Conservation (phyloP, 2,329 filamentous ascomycete species). For the Ophiocordyceps sinensis region DNA sequence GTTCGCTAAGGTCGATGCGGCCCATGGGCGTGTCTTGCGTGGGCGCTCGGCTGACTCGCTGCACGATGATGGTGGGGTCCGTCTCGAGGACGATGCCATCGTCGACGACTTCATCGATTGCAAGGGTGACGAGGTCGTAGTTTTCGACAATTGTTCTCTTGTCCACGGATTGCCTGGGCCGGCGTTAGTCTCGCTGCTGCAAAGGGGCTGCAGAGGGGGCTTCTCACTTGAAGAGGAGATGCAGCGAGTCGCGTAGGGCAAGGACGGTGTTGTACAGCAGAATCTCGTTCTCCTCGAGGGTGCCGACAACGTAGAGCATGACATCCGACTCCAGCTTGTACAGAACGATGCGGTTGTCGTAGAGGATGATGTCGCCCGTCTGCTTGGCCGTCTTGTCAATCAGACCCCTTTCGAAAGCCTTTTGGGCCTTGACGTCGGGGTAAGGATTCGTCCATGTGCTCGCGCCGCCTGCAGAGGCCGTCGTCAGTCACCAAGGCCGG, state of each 20-base stretch:
- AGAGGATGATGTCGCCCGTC: constrained; percentile 89
- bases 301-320: constrained; percentile 87
- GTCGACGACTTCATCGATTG: constrained; percentile 89
- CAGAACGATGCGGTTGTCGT: constrained; percentile 89
- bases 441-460: constrained; percentile 59
- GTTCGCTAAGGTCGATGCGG: constrained; percentile 89
- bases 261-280: constrained; percentile 89
- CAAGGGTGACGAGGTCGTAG: constrained; percentile 88
- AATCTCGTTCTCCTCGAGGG: constrained; percentile 90
- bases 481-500: constrained; percentile 5
- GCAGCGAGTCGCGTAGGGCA: constrained; percentile 77
- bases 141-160: constrained; percentile 97
- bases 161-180: constrained; percentile 73
- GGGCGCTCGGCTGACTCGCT: constrained; percentile 82
- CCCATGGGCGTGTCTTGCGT: constrained; percentile 84
- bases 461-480: constrained; percentile 17
- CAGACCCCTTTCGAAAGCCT: constrained; percentile 90
- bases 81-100: constrained; percentile 96
- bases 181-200: constrained; percentile 2
- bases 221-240: constrained; percentile 78
- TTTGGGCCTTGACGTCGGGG: constrained; percentile 81
- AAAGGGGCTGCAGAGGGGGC: background rate
- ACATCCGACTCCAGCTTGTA: constrained; percentile 98
- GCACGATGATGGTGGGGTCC: constrained; percentile 85
- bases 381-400: constrained; percentile 94